These are phyloP conservation scores for Fraxinus greggii DNA, from an alignment of 305 asterid species.

Conservation along the genomic window DNA sequence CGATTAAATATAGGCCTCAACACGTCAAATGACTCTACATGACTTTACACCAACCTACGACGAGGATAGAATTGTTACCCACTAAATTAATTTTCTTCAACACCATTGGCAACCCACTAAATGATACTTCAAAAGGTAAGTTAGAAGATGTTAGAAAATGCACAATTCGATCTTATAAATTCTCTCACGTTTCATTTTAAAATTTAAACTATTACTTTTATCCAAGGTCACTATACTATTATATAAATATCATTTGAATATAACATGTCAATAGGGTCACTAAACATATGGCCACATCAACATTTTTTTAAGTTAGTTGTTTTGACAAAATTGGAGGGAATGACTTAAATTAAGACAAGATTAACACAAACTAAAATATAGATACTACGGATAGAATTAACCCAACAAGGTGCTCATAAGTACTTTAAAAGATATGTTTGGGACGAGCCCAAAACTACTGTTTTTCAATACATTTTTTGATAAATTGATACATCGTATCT, in stretches of 20 bases:
- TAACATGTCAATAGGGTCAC: not conserved
- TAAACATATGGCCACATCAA: not conserved
- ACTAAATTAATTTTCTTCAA: not conserved
- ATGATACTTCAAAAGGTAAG: not conserved
- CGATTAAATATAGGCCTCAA: not conserved
- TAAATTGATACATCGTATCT: not conserved
- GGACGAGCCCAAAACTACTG: not conserved
- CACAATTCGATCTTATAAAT: not conserved
- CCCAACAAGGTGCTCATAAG: not conserved
- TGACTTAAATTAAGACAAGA: not conserved
- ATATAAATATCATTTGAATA: not conserved
- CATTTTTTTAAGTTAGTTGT: not conserved
- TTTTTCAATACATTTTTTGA: not conserved
- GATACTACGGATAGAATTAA: not conserved
- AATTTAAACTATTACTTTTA: not conserved
- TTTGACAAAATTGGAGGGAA: not conserved
- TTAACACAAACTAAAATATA: too few relatives aligned
- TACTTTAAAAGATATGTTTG: not conserved
- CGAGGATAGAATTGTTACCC: not conserved
- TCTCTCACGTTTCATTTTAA: not conserved
- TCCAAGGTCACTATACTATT: not conserved
- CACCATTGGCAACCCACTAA: not conserved
- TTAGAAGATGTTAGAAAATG: not conserved
- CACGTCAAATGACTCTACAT: not conserved
- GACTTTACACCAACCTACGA: not conserved